A percentile compares a stretch with the other conserved stretches of the same genome.
Conservation (phyloP, 2,329 filamentous ascomycete species). For the Capronia americana region DNA sequence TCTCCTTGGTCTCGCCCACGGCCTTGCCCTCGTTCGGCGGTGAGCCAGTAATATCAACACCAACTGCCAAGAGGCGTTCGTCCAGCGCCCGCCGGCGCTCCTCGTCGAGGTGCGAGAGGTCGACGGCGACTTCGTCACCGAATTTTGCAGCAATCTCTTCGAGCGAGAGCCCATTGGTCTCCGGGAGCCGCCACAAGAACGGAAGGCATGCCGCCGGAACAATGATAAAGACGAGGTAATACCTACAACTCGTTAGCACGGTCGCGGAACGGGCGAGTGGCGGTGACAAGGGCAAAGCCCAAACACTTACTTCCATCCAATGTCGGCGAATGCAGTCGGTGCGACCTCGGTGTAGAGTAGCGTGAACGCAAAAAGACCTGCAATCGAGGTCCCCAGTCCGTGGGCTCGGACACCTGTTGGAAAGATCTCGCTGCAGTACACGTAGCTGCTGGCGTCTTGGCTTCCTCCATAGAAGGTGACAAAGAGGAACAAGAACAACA, state of each 20-base stretch:
- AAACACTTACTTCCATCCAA: conserved; percentile 26
- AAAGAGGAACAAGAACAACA: conserved; percentile 51
- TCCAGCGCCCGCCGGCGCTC: conserved; percentile 26
- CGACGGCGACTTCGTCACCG: conserved; percentile 43
- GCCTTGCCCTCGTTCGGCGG: conserved; percentile 17
- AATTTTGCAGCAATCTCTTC: conserved; percentile 47
- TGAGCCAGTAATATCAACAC: conserved; percentile 20
- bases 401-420: conserved; percentile 44
- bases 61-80: conserved; percentile 27
- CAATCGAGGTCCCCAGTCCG: conserved; percentile 23
- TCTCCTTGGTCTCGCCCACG: conserved; percentile 19
- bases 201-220: conserved; percentile 22
- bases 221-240: conserved; percentile 31
- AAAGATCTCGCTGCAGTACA: conserved; percentile 56
- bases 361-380: conserved; percentile 26
- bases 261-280: background rate
- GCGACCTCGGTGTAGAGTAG: conserved; percentile 27
- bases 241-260: conserved; percentile 17
- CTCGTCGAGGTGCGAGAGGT: conserved; percentile 34
- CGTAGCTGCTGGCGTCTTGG: conserved; percentile 55
- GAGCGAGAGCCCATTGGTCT: conserved; percentile 45
- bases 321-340: conserved; percentile 20
- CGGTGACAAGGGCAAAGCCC: conserved; percentile 5
- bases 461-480: conserved; percentile 51
- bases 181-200: conserved; percentile 41